Evolutionary conservation across 257 asterid genomes (phyloP), one percentile per base, ranked within the genome.

Genomic region (Leptodermis oblonga): DNA sequence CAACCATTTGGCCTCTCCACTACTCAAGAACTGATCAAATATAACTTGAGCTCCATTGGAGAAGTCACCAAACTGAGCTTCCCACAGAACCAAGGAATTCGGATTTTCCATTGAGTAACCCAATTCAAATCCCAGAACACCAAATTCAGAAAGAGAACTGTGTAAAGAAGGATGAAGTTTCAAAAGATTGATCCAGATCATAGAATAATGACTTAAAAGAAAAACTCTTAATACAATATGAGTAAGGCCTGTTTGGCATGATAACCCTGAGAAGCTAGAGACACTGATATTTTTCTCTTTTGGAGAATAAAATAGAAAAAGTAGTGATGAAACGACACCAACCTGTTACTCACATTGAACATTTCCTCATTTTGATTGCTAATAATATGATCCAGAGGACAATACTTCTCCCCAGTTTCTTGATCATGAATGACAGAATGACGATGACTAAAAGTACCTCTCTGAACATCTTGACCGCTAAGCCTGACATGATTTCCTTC

Each of bases 311-410:
- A 33, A 46, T 10, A 2, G 20, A 25, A 55, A 62, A 33, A 14
- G 6, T 28, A 65, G 23, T 54, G 23, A 31, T 12, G 56, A 26
- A 78, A 39, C 61, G 49, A 30, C 51, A 75, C 46, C 45, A 79
- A 87, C 98, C 97, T 93, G 89, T 93, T 93, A 85, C 98, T 90
- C 62, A 93, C 98, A 14, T 96, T 93, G 75, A 90, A 90, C 98
- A 86, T 86, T 89, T 92, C 98, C 78, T 88, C 97, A 61, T 90
- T 73, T 83, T 92, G 98, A 77, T 88, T 84, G 72, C 83, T 84
- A 82, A 85, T 83, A 53, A 92, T 87, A 88, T 88, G 96, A 82
- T 92, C 98, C 53, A 92, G 67, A 74, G 98, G 98, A 80, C 98
- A 92, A 85, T 88, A 90, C 68, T 63, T 39, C 51, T 70, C 88